A percentile compares a stretch with the other conserved stretches of the same genome.
These are phyloP conservation scores for Metschnikowia matae DNA, from an alignment of 805 yeast species.

Conservation along the genomic window DNA sequence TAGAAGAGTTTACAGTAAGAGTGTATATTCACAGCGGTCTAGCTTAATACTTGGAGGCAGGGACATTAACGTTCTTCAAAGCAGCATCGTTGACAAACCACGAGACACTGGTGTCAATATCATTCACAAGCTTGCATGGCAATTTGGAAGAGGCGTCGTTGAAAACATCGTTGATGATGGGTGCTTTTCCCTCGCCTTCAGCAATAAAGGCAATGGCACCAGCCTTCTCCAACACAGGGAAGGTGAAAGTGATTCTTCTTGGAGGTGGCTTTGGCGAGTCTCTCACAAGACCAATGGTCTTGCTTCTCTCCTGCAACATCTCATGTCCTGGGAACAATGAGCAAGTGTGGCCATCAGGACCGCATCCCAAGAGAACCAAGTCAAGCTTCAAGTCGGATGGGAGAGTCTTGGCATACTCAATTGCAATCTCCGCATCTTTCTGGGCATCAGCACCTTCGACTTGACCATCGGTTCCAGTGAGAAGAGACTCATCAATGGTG, in stretches of 20 bases:
- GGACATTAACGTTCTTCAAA: conserved; percentile 53
- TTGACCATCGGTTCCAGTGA: conserved; percentile 47
- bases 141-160: conserved; percentile 43
- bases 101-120: conserved; percentile 48
- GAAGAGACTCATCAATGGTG: conserved; percentile 61
- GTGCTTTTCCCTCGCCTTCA: conserved; percentile 81
- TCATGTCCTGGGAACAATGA: conserved; percentile 85
- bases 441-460: conserved; percentile 43
- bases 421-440: conserved; percentile 50
- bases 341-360: conserved; percentile 96
- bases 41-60: conserved; percentile 33
- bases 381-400: conserved; percentile 52
- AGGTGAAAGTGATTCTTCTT: conserved; percentile 84
- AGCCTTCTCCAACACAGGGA: conserved; percentile 63
- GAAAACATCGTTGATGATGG: conserved; percentile 68
- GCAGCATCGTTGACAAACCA: conserved; percentile 91
- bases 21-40: too few species aligned
- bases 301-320: conserved; percentile 51
- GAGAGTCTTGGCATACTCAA: conserved; percentile 55
- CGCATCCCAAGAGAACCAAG: conserved; percentile 78
- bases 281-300: conserved; percentile 57
- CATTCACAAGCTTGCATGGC: conserved; percentile 77
- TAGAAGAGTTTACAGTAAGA: too few species aligned
- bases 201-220: conserved; percentile 73
- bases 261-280: conserved; percentile 95